A percentile compares a stretch with the other conserved stretches of the same genome.
These are phyloP conservation scores for Apiospora saccharicola DNA, from an alignment of 2,329 filamentous ascomycete genomes.

Conservation along the genomic window DNA sequence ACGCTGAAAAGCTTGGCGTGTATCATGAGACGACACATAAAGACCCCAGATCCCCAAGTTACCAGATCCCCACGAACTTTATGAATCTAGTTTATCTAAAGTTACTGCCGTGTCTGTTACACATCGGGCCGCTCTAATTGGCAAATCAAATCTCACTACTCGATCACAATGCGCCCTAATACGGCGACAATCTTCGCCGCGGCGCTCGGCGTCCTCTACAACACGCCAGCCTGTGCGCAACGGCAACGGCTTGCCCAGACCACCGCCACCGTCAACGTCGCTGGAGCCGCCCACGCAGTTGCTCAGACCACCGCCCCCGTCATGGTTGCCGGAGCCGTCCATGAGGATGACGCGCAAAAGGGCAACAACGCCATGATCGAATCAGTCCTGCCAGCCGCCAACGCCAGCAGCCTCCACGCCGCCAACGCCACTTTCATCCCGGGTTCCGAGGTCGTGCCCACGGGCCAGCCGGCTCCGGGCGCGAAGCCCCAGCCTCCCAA, in stretches of 20 bases:
- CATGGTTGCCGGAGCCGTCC: constrained; percentile 30
- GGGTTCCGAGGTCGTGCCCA: constrained; percentile 52
- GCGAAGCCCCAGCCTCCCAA: constrained; percentile 43
- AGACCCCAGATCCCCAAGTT: constrained; percentile 22
- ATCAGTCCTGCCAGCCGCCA: constrained; percentile 28
- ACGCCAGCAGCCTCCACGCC: constrained; percentile 26
- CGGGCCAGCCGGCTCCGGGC: constrained; percentile 42
- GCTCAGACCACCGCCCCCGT: constrained; percentile 24
- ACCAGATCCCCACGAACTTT: not conserved
- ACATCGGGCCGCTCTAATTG: not conserved
- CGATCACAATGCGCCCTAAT: constrained; percentile 21
- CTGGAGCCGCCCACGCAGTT: constrained; percentile 28
- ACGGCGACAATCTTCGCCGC: constrained; percentile 27
- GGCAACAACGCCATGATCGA: constrained; percentile 34
- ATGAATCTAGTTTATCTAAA: not conserved
- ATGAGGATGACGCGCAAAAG: constrained; percentile 28
- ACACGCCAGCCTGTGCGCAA: constrained; percentile 24
- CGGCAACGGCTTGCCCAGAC: constrained; percentile 21
- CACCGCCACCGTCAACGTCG: constrained; percentile 27
- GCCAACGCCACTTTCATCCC: constrained; percentile 25
- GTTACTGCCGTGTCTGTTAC: not conserved
- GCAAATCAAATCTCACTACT: not conserved
- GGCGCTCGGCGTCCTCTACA: constrained; percentile 7
- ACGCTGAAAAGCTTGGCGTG: constrained; percentile 27
- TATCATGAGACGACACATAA: constrained; percentile 28